Conservation (phyloP, 1,139 yeast species). For the Hanseniaspora sp. region DNA sequence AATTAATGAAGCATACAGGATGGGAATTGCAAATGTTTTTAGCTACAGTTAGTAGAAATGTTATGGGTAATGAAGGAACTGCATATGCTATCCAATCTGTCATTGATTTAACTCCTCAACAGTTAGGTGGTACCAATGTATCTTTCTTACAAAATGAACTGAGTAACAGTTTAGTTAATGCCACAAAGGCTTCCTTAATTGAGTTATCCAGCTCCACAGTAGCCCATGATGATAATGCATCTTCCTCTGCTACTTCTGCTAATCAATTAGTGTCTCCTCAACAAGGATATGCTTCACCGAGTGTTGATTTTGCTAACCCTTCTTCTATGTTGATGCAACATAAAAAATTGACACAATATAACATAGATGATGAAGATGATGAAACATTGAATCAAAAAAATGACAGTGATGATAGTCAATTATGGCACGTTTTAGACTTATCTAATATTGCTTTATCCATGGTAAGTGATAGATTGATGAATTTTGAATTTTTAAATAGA, state of each 20-base stretch:
- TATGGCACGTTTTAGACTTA: slow-evolving; percentile 90
- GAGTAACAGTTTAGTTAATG: slow-evolving; percentile 29
- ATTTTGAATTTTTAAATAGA: slow-evolving; percentile 75
- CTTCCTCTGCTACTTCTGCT: slow-evolving; percentile 15
- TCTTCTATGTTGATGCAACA: slow-evolving; percentile 41
- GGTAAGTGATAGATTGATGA: slow-evolving; percentile 62
- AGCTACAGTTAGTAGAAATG: slow-evolving; percentile 64
- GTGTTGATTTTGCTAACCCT: slow-evolving; percentile 25
- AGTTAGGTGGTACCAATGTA: slow-evolving; percentile 21
- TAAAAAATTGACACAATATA: slow-evolving; percentile 44
- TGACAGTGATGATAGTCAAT: slow-evolving; percentile 54
- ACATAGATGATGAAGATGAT: slow-evolving; percentile 67
- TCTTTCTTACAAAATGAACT: slow-evolving; percentile 22
- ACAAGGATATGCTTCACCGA: slow-evolving; percentile 29
- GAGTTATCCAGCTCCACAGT: slow-evolving; percentile 24
- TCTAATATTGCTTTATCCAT: slow-evolving; percentile 77
- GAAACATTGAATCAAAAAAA: slow-evolving; percentile 40
- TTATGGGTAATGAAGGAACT: slow-evolving; percentile 56
- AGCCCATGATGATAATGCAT: slow-evolving; percentile 4
- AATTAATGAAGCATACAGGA: slow-evolving; percentile 41
- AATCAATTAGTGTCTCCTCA: slow-evolving; percentile 23
- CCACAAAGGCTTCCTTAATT: slow-evolving; percentile 28
- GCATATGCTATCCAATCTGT: slow-evolving; percentile 91
- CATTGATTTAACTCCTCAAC: slow-evolving; percentile 52
- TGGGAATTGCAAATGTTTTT: slow-evolving; percentile 88